phyloP scores from a whole-genome alignment of 2,329 filamentous ascomycete species.

The Dactylellina parvicollis region DNA sequence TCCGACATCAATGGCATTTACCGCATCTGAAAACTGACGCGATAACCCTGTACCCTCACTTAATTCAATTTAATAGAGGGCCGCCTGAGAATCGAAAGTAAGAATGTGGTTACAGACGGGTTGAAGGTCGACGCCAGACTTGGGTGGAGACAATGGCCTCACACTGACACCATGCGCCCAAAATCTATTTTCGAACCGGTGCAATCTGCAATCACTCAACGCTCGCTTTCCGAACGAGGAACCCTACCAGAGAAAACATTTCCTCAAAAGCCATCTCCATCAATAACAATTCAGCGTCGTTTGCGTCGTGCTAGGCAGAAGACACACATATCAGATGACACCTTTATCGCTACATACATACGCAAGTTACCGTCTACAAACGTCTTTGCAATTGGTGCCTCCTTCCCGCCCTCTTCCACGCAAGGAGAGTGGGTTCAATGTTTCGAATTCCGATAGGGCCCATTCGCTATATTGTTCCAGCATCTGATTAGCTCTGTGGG shows the following conservation, averaged over 20 bases:
- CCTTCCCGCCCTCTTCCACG: constrained; percentile 18
- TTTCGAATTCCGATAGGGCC: constrained; percentile 43
- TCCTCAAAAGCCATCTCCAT: constrained; percentile 27
- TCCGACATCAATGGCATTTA: constrained; percentile 13
- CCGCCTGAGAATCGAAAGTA: not conserved
- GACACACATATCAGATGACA: constrained; percentile 33
- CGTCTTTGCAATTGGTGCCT: constrained; percentile 20
- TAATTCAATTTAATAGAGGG: too few species aligned
- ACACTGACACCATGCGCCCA: constrained; percentile 37
- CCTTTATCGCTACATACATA: constrained; percentile 4
- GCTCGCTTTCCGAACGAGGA: constrained; percentile 24
- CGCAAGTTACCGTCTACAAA: constrained; percentile 11
- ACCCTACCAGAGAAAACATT: constrained; percentile 28
- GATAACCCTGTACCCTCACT: too few species aligned
- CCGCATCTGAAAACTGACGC: constrained; percentile 19
- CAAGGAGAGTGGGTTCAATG: constrained; percentile 23
- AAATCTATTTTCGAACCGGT: constrained; percentile 45
- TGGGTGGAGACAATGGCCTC: constrained; percentile 42
- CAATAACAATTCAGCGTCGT: constrained; percentile 16
- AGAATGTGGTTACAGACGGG: constrained; percentile 33
- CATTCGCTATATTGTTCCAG: constrained; percentile 11
- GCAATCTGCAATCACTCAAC: constrained; percentile 30
- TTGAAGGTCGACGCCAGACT: constrained; percentile 2
- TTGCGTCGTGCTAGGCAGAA: constrained; percentile 26
- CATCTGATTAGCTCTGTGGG: constrained; percentile 22